Evolutionary conservation across 2,329 filamentous ascomycete species (phyloP), one percentile per base, ranked within the genome.

Genomic region (Rhynchosporium agropyri): DNA sequence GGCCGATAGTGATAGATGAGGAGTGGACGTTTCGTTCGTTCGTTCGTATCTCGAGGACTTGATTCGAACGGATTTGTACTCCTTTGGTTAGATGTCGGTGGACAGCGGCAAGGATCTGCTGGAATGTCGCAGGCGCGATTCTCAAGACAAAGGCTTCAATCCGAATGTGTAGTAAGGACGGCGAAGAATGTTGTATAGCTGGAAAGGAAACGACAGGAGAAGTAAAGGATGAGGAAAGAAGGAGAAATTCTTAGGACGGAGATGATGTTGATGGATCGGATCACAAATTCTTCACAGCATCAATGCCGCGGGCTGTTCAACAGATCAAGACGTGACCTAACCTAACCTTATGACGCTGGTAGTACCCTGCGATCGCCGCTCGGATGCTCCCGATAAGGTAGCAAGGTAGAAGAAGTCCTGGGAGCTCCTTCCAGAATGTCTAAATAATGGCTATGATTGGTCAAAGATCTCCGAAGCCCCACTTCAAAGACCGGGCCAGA

Each of bases 1-100:
- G 54, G 61, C 55, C 61, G 61, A 42, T 40, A 28, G 33, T 49
- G 53, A 29, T 40, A 33, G 45, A 10, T 42, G 12, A 9, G 15
- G 43, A 20, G 33, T 36, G 33, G 33, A 5, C 5, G 43, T 29
- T 28, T 58, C 29, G 31, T 29, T 50, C 40, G 31, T 29, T 50
- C 40, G 13, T 38, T 33, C n/a, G 50, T 46, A 40, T 31, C 40
- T 45, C 58, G 33, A 38, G 49, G 50, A 51, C 28, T 55, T 15
- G 55, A 31, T 46, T 57, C 46, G 56, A 26, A 56, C 50, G 46
- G 62, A 64, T 63, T 40, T 54, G 53, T 63, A 51, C 59, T 61
- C 64, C 62, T 54, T 67, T 60, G 67, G 67, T 68, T 67, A 65
- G 68, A 69, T 67, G 63, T 63, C 58, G 63, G 58, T 49, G 51